phyloP scores from a whole-genome alignment of 768 basidiomycete species.

The Pleurotus cornucopiae region DNA sequence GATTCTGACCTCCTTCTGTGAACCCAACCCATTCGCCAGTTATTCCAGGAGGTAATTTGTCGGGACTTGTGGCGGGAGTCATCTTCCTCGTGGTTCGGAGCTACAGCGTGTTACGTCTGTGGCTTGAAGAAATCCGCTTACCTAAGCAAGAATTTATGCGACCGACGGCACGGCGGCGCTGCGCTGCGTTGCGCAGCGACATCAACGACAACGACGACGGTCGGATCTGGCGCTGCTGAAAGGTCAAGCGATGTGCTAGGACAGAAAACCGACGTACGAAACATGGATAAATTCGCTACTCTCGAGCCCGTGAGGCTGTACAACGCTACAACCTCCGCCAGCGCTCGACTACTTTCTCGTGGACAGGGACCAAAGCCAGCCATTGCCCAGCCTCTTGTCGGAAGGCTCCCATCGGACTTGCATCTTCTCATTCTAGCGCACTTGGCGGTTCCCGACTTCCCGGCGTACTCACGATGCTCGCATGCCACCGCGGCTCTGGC shows the following conservation, averaged over 20 bases:
- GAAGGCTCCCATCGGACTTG: slow-evolving; percentile 74
- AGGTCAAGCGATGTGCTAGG: background rate
- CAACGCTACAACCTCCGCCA: slow-evolving; percentile 23
- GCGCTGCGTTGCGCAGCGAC: no score
- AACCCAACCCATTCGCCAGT: background rate
- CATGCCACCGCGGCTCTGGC: slow-evolving; percentile 60
- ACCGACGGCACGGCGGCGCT: no score
- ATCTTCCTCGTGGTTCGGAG: background rate
- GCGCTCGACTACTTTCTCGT: slow-evolving; percentile 24
- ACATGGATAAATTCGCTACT: slow-evolving; percentile 84
- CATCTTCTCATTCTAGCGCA: slow-evolving; percentile 70
- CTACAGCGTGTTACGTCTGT: no score
- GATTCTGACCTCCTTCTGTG: background rate
- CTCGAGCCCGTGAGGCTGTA: slow-evolving; percentile 72
- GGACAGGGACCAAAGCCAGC: slow-evolving; percentile 16
- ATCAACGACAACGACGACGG: no score
- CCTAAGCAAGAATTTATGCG: no score
- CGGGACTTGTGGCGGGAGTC: background rate
- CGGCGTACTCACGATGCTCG: slow-evolving; percentile 65
- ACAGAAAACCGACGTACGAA: no score
- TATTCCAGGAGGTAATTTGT: background rate
- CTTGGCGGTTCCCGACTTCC: slow-evolving; percentile 78
- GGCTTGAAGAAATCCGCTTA: no score
- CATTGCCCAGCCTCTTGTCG: slow-evolving; percentile 44
- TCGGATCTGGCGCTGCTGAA: no score